Conservation (phyloP, 2,329 filamentous ascomycete species). For the Pestalotiopsis sp. region DNA sequence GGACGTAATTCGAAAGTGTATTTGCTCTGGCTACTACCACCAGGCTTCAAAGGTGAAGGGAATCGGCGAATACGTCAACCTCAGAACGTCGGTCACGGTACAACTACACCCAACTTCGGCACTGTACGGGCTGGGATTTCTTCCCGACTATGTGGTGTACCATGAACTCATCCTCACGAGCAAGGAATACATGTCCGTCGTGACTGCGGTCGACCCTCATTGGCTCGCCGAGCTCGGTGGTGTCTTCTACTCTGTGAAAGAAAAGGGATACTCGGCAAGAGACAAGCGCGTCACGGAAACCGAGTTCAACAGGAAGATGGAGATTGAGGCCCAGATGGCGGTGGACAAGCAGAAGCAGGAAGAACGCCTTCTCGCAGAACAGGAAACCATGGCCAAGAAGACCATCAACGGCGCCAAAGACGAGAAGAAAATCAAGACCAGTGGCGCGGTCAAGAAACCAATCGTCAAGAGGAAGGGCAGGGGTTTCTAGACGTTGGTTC, state of each 20-base stretch:
- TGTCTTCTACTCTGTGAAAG: conserved; percentile 96
- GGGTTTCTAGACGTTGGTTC: conserved; percentile 43
- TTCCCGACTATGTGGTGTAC: conserved; percentile 96
- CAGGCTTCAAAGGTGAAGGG: conserved; percentile 96
- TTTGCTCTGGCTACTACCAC: conserved; percentile 97
- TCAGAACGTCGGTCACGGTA: conserved; percentile 91
- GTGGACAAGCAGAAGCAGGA: conserved; percentile 76
- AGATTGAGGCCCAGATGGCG: conserved; percentile 91
- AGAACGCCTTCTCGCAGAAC: conserved; percentile 53
- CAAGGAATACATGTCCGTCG: conserved; percentile 97
- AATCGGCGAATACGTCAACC: conserved; percentile 95
- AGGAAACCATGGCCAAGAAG: conserved; percentile 43
- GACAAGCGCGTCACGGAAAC: conserved; percentile 87
- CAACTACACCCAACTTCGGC: conserved; percentile 94
- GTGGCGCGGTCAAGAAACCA: conserved; percentile 64
- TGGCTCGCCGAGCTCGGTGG: conserved; percentile 97
- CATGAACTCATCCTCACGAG: conserved; percentile 96
- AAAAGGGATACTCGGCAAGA: conserved; percentile 90
- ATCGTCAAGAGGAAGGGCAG: conserved; percentile 58
- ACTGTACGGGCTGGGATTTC: conserved; percentile 87
- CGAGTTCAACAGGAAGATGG: conserved; percentile 90
- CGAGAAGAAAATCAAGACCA: conserved; percentile 55
- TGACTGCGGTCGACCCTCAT: conserved; percentile 93
- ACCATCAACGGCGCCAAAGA: conserved; percentile 17
- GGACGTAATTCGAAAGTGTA: conserved; percentile 93